Conservation (phyloP, 2,329 filamentous ascomycete genomes). For the Pyrenophora tritici-repentis region DNA sequence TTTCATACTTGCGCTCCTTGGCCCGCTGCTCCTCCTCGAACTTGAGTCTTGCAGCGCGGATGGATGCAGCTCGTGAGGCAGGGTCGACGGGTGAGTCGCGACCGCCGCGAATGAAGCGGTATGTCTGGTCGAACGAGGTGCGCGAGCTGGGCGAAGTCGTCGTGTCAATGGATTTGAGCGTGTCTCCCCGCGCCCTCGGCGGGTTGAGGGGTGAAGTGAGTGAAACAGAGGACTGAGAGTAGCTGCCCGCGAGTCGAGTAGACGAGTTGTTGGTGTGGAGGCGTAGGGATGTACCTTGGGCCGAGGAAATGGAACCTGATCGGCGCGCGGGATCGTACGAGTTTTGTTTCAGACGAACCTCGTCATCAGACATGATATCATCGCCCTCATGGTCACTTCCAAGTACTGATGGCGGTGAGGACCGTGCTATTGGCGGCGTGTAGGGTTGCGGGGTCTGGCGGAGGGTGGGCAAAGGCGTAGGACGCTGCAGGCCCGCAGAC, state of each 20-base stretch:
- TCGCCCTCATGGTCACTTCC: constrained; percentile 52
- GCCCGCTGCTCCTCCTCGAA: constrained; percentile 64
- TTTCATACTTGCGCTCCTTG: constrained; percentile 60
- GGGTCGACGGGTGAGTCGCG: constrained; percentile 57
- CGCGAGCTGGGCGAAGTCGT: constrained; percentile 57
- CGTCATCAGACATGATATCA: constrained; percentile 55
- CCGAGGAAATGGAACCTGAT: constrained; percentile 53
- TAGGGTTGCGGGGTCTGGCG: constrained; percentile 60
- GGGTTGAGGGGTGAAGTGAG: constrained; percentile 50
- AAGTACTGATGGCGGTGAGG: constrained; percentile 55
- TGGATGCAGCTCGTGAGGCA: constrained; percentile 59
- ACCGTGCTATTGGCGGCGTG: constrained; percentile 58
- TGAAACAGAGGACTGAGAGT: constrained; percentile 59
- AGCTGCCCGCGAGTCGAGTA: constrained; percentile 54
- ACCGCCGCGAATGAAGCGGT: constrained; percentile 56
- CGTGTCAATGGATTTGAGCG: constrained; percentile 56
- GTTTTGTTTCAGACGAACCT: constrained; percentile 48
- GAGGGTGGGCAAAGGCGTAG: constrained; percentile 60
- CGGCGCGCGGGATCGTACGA: constrained; percentile 47
- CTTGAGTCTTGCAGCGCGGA: constrained; percentile 60
- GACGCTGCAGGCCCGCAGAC: constrained; percentile 53
- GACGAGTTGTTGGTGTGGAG: constrained; percentile 48
- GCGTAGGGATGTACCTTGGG: constrained; percentile 45
- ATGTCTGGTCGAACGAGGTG: constrained; percentile 62
- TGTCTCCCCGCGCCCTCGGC: constrained; percentile 56